A percentile compares a stretch with the other conserved stretches of the same genome.
phyloP scores from a whole-genome alignment of 2,329 filamentous ascomycete genomes.

The Diaporthe helianthi region DNA sequence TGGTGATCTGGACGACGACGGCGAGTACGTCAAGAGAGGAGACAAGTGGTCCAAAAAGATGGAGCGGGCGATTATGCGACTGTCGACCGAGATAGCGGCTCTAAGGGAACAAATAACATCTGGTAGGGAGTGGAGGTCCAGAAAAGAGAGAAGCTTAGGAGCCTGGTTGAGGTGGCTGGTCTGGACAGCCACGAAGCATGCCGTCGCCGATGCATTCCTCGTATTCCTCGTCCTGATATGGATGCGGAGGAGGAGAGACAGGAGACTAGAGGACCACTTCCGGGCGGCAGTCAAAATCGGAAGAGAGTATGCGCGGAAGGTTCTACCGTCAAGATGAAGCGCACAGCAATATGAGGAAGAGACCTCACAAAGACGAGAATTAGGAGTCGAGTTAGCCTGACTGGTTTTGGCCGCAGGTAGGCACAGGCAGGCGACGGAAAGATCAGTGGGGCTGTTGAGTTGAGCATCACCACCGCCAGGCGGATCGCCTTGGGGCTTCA shows the following conservation, averaged over 20 bases:
- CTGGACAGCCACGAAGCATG: constrained; percentile 75
- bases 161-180: constrained; percentile 75
- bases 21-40: constrained; percentile 50
- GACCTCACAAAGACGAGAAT: background rate
- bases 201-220: constrained; percentile 74
- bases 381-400: background rate
- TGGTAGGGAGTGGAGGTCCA: constrained; percentile 73
- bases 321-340: constrained; percentile 63
- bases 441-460: background rate
- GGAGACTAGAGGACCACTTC: constrained; percentile 76
- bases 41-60: constrained; percentile 81
- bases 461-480: background rate
- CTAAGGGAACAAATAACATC: constrained; percentile 88
- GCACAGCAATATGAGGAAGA: background rate
- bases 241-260: constrained; percentile 75
- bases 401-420: background rate
- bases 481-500: background rate
- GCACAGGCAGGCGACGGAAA: background rate
- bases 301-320: constrained; percentile 64
- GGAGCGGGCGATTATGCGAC: constrained; percentile 83
- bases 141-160: constrained; percentile 68
- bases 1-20: constrained; percentile 49
- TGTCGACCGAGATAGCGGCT: constrained; percentile 92
- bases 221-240: constrained; percentile 72
- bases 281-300: constrained; percentile 65